Percentiles rank a stretch among this genome's conserved stretches.
Conservation (phyloP, 2,329 filamentous ascomycete genomes). For the Aspergillus piperis region DNA sequence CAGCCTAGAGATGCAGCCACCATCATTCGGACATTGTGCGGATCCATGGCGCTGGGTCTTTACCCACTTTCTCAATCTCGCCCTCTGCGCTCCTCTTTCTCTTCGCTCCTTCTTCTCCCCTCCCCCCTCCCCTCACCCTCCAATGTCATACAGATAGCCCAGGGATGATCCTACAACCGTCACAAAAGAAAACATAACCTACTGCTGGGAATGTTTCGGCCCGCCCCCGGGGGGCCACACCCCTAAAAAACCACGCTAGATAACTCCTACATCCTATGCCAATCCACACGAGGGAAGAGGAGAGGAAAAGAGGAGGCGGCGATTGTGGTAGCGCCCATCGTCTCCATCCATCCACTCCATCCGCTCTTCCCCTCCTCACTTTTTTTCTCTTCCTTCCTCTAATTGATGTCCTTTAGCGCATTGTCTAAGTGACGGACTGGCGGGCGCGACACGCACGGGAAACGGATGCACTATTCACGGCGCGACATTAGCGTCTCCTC, state of each 20-base stretch:
- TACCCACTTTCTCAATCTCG: neutral
- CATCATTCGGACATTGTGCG: slow-evolving; percentile 14
- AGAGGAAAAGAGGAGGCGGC: neutral
- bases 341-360: neutral
- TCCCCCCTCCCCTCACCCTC: neutral
- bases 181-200: neutral
- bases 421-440: neutral
- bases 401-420: neutral
- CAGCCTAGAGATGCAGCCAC: slow-evolving; percentile 18
- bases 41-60: slow-evolving; percentile 20
- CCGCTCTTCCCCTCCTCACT: neutral
- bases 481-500: neutral
- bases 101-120: neutral
- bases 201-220: slow-evolving; percentile 19
- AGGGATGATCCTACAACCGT: neutral
- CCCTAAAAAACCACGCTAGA: neutral
- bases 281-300: neutral
- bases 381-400: neutral
- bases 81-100: too few relatives aligned
- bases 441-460: neutral
- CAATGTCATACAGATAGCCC: slow-evolving; percentile 17
- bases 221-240: slow-evolving; percentile 17
- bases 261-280: neutral
- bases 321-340: neutral
- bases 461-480: neutral